Conservation (phyloP, 495 filamentous ascomycete genomes). For the Daldinia caldariorum region DNA sequence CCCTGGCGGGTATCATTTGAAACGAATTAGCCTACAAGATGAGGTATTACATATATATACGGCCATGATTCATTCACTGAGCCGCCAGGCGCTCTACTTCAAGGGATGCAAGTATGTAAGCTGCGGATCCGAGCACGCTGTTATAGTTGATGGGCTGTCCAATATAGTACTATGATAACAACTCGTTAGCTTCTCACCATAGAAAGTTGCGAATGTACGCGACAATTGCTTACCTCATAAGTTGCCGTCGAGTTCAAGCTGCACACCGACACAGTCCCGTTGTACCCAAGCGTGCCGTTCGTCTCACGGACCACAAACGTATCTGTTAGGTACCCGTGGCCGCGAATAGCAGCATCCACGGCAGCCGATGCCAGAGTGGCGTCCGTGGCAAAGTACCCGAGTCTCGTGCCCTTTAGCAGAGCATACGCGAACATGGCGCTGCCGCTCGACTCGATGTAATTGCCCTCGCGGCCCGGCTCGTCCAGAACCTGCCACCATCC, state of each 20-base stretch:
- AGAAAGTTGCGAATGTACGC: background rate
- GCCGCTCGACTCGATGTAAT: constrained; percentile 70
- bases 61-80: background rate
- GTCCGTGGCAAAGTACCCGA: constrained; percentile 52
- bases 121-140: constrained; percentile 56
- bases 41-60: background rate
- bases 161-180: constrained; percentile 52
- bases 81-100: constrained; percentile 50
- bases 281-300: constrained; percentile 55
- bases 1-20: no score
- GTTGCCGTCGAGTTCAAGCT: constrained; percentile 59
- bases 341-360: constrained; percentile 46
- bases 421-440: constrained; percentile 70
- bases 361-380: constrained; percentile 35
- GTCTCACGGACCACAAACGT: constrained; percentile 55
- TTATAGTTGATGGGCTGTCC: constrained; percentile 55
- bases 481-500: constrained; percentile 71
- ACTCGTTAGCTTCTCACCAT: constrained; percentile 17
- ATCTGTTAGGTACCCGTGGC: constrained; percentile 53
- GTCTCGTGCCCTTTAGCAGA: constrained; percentile 62
- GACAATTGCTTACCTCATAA: constrained; percentile 52
- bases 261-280: constrained; percentile 60
- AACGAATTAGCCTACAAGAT: background rate
- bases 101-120: constrained; percentile 55
- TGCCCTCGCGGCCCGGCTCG: constrained; percentile 55